Evolutionary conservation across 176 grass and related monocot species (phyloP).

Genomic region (Melocanna baccifera): DNA sequence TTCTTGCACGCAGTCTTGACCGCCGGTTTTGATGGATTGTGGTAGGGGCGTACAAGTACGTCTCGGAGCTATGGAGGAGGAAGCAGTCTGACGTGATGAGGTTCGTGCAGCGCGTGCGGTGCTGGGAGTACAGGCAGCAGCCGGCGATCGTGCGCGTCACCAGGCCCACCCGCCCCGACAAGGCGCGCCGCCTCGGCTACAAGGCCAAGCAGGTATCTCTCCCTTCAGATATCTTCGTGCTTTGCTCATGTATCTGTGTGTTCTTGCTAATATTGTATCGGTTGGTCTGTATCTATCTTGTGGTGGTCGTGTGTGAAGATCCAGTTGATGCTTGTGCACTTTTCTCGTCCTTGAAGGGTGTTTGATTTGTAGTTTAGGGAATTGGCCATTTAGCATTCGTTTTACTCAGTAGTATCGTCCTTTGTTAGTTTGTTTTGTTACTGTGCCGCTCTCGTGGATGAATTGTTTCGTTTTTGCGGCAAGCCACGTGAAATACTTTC

Average conservation of each 20-base stretch:
- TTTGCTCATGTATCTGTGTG: neutral
- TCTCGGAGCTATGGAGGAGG: slow-evolving; percentile 89
- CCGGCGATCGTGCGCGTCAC: slow-evolving; percentile 64
- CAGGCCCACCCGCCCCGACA: slow-evolving; percentile 66
- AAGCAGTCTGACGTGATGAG: slow-evolving; percentile 79
- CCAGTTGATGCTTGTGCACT: neutral
- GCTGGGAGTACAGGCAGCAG: slow-evolving; percentile 75
- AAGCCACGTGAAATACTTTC: neutral
- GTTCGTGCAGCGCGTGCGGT: slow-evolving; percentile 68
- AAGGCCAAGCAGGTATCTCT: slow-evolving; percentile 80
- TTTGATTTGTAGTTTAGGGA: neutral
- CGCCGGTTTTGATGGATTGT: neutral
- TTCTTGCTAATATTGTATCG: neutral
- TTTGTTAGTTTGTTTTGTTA: neutral
- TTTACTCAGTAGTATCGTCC: too few species aligned
- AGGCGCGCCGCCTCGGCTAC: slow-evolving; percentile 78
- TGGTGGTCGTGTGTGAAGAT: neutral
- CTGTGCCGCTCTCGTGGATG: too few species aligned
- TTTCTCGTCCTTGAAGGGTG: neutral
- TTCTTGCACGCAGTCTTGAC: too few species aligned
- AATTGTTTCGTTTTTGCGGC: neutral
- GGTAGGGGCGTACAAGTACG: slow-evolving; percentile 77
- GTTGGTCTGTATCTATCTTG: neutral
- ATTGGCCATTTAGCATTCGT: neutral
- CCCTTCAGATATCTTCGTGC: neutral